Evolutionary conservation across 176 grass and related monocot species (phyloP), one percentile per base, ranked within the genome.

Genomic region (Ampelocalamus luodianensis): DNA sequence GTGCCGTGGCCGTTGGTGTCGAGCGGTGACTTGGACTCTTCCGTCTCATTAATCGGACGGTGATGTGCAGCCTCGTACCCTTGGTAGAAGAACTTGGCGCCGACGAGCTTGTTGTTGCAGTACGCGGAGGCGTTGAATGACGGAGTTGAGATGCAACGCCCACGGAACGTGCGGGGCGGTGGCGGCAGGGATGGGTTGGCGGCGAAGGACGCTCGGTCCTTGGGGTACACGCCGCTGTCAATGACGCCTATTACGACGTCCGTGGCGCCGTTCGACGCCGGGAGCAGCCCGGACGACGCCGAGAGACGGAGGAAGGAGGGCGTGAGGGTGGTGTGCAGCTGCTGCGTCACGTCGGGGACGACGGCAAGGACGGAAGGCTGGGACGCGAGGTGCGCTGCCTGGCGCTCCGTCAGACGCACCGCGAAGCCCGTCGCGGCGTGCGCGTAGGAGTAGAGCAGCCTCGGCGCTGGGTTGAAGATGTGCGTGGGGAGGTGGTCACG

Each of bases 301-400:
- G 88, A 93, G 77, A 93, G 88, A 42, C 53, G 24, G 85, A 93
- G 88, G 86, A 93, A 93, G 23, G 58, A 72, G 0, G 91, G 85
- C 38, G 91, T 70, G 5, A 49, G 66, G 8, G 88, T 93, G 82
- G 88, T 93, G 65, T 88, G 91, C 12, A 40, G 85, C 18, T 50
- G 55, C 24, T 45, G 77, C 24, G 16, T 1, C 50, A 6, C 32
- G 51, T 90, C 78, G 9, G 65, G 82, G 49, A 88, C 68, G 77
- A 95, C 78, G 48, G 85, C 82, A 32, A 89, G 77, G 9, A 93
- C 72, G 20, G 60, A 72, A 2, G 68, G 84, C 36, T 87, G 81
- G 5, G 84, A 22, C 7, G 24, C 74, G 64, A 96, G 81, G 76
- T 65, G 85, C 2, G 64, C 40, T 11, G 87, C 94, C 79, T 96